Conservation (phyloP, 2,329 filamentous ascomycete genomes). For the Neonectria ditissima region DNA sequence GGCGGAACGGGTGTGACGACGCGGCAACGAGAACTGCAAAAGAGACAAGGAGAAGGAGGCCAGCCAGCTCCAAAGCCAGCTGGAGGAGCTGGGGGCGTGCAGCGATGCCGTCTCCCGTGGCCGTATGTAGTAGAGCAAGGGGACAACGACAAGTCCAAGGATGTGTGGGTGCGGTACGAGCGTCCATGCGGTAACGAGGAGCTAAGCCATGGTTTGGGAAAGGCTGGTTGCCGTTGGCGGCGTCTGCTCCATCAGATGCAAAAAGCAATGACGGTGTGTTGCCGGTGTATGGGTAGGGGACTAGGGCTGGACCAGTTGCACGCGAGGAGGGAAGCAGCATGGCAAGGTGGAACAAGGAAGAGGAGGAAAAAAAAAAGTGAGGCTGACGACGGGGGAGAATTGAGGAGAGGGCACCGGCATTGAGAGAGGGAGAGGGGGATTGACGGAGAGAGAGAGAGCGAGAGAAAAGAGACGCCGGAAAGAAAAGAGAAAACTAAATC, state of each 20-base stretch:
- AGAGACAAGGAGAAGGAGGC: slow-evolving; percentile 3
- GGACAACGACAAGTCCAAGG: slow-evolving; percentile 20
- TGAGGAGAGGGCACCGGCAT: slow-evolving; percentile 3
- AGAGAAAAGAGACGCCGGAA: neutral
- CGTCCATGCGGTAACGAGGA: slow-evolving; percentile 34
- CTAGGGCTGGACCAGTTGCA: slow-evolving; percentile 18
- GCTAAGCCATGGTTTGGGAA: slow-evolving; percentile 39
- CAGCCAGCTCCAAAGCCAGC: slow-evolving; percentile 8
- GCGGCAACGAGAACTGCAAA: neutral
- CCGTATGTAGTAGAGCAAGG: slow-evolving; percentile 31
- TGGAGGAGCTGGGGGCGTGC: slow-evolving; percentile 14
- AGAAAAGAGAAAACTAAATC: neutral
- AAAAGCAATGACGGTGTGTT: slow-evolving; percentile 28
- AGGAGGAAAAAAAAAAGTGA: slow-evolving; percentile 38
- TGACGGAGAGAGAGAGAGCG: neutral
- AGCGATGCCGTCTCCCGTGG: neutral
- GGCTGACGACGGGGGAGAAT: slow-evolving; percentile 32
- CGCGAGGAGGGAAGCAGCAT: slow-evolving; percentile 2
- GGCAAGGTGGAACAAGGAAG: slow-evolving; percentile 30
- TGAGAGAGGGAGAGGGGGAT: neutral
- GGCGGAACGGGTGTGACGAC: slow-evolving; percentile 2
- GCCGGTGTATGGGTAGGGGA: slow-evolving; percentile 24
- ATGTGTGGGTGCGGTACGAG: slow-evolving; percentile 32
- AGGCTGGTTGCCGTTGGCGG: slow-evolving; percentile 37
- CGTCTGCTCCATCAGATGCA: slow-evolving; percentile 31